Conservation (phyloP, 225 moss, liverwort and hornwort species). For the Physcomitrium patens region DNA sequence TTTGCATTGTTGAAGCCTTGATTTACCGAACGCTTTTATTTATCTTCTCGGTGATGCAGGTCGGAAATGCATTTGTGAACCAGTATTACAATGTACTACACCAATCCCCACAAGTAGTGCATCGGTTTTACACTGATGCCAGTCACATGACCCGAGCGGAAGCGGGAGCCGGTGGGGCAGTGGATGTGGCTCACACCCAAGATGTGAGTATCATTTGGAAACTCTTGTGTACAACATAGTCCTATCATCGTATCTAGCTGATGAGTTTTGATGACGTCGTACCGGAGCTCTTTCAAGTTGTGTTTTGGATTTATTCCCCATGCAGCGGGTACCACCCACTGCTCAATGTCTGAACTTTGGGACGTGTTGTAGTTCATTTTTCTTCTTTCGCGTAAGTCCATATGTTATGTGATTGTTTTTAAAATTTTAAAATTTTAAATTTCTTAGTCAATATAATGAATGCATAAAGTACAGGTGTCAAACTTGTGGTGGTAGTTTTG, state of each 20-base stretch:
- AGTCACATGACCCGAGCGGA: conserved; percentile 79
- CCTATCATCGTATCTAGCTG: background rate
- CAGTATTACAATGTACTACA: conserved; percentile 84
- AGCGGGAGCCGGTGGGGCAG: conserved; percentile 69
- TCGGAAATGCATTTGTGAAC: conserved; percentile 85
- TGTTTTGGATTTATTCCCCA: background rate
- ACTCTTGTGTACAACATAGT: too few relatives aligned
- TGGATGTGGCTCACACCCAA: conserved; percentile 59
- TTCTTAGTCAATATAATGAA: background rate
- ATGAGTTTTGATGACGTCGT: background rate
- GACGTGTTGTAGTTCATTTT: background rate
- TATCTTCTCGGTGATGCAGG: conserved; percentile 47
- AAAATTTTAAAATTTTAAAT: background rate
- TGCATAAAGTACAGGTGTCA: too few relatives aligned
- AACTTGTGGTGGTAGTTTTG: too few relatives aligned
- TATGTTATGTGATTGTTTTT: background rate
- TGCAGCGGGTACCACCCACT: too few relatives aligned
- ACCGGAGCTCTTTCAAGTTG: background rate
- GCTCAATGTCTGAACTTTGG: too few relatives aligned
- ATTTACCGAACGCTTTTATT: background rate
- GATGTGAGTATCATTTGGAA: conserved; percentile 40
- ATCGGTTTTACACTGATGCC: conserved; percentile 77
- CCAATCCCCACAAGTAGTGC: conserved; percentile 76
- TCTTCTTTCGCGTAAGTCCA: background rate
- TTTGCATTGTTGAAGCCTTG: background rate